Conservation (phyloP, 139 green algal genomes). For the Closterium sp. region DNA sequence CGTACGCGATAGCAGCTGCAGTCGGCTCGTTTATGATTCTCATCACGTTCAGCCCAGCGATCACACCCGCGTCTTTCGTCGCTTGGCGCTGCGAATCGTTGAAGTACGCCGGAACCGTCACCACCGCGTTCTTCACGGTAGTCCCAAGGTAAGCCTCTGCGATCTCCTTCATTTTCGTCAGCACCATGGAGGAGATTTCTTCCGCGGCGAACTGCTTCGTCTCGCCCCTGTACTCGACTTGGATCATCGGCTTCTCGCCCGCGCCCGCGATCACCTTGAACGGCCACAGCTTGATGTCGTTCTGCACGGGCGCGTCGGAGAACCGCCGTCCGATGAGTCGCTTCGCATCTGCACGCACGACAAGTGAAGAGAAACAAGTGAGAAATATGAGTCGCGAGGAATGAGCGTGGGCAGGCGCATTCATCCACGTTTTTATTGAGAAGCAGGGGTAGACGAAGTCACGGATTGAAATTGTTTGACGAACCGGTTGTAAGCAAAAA, state of each 20-base stretch:
- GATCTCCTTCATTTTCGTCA: constrained; percentile 86
- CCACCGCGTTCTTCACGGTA: constrained; percentile 76
- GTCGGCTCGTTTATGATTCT: constrained; percentile 99
- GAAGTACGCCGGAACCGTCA: constrained; percentile 90
- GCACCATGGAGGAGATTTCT: constrained; percentile 94
- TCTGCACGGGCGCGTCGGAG: constrained; percentile 78
- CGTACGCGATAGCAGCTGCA: constrained; percentile 89
- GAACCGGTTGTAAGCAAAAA: too few species aligned
- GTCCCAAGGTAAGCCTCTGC: constrained; percentile 50
- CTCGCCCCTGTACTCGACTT: constrained; percentile 94
- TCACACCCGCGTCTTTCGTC: constrained; percentile 61
- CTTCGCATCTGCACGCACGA: constrained; percentile 81
- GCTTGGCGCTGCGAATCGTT: constrained; percentile 93
- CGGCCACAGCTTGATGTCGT: constrained; percentile 90
- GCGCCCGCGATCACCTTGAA: constrained; percentile 69
- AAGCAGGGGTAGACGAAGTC: not conserved
- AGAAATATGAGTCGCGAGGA: not conserved
- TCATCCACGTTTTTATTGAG: not conserved
- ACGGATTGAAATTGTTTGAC: too few species aligned
- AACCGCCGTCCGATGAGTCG: constrained; percentile 93
- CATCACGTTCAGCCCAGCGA: constrained; percentile 64
- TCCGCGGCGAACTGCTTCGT: constrained; percentile 81
- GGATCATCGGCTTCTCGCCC: constrained; percentile 87
- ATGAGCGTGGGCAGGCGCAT: constrained; percentile 65
- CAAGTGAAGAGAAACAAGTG: not conserved